Evolutionary conservation across 768 basidiomycete genomes (phyloP).

Genomic region (Phlebiopsis flavidoalba): DNA sequence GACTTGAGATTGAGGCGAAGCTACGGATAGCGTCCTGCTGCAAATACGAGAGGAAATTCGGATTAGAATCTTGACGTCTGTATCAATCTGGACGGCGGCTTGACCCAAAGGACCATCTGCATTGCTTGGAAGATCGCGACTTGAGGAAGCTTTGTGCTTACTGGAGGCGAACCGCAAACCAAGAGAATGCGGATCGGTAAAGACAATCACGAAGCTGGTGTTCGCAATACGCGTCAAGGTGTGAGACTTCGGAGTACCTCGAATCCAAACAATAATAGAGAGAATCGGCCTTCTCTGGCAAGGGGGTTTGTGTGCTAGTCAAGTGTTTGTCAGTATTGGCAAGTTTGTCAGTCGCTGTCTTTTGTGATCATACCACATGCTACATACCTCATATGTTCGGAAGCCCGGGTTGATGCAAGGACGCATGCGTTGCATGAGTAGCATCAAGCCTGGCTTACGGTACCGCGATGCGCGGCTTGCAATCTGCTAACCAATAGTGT

Average conservation of each 20-base stretch:
- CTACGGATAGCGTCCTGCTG: slow-evolving; percentile 69
- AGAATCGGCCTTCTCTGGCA: slow-evolving; percentile 85
- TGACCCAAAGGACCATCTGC: slow-evolving; percentile 94
- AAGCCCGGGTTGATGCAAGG: slow-evolving; percentile 68
- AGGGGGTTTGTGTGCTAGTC: slow-evolving; percentile 83
- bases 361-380: not conserved
- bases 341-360: not conserved
- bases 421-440: slow-evolving; percentile 82
- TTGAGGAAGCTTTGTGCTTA: slow-evolving; percentile 34
- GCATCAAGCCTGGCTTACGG: slow-evolving; percentile 76
- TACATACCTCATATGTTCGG: slow-evolving; percentile 67
- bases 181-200: slow-evolving; percentile 78
- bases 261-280: slow-evolving; percentile 89
- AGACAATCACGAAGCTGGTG: slow-evolving; percentile 66
- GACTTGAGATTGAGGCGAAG: slow-evolving; percentile 49
- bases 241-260: slow-evolving; percentile 86
- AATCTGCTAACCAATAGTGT: slow-evolving; percentile 87
- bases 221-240: slow-evolving; percentile 81
- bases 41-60: slow-evolving; percentile 76
- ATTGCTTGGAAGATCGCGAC: not conserved
- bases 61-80: slow-evolving; percentile 83
- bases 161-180: slow-evolving; percentile 95
- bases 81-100: slow-evolving; percentile 85
- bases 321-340: too few relatives aligned
- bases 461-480: slow-evolving; percentile 94